A percentile compares a stretch with the other conserved stretches of the same genome.
These are phyloP conservation scores for Xylaria polymorpha DNA, from an alignment of 2,329 filamentous ascomycete species.

Conservation along the genomic window DNA sequence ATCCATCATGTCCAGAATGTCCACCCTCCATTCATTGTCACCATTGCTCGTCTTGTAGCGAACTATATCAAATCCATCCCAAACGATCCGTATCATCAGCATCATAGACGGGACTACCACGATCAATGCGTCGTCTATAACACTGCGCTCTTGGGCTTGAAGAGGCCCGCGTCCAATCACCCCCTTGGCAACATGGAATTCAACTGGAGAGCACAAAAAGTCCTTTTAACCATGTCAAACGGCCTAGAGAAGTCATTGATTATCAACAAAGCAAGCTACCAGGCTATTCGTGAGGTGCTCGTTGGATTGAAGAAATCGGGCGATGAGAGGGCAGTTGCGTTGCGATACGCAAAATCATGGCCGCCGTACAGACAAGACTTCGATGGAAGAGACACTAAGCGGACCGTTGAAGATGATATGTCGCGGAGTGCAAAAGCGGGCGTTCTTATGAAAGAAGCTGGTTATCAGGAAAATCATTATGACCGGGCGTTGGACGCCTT, in stretches of 20 bases:
- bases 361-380: slow-evolving; percentile 68
- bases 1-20: slow-evolving; percentile 42
- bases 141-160: slow-evolving; percentile 53
- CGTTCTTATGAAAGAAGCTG: slow-evolving; percentile 66
- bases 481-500: slow-evolving; percentile 64
- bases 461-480: slow-evolving; percentile 60
- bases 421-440: slow-evolving; percentile 66
- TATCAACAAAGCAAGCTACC: slow-evolving; percentile 64
- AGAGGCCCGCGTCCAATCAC: slow-evolving; percentile 49
- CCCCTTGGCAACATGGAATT: slow-evolving; percentile 55
- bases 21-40: slow-evolving; percentile 48
- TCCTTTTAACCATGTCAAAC: slow-evolving; percentile 64
- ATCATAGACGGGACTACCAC: slow-evolving; percentile 40
- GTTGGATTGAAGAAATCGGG: slow-evolving; percentile 64
- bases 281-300: slow-evolving; percentile 65
- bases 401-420: slow-evolving; percentile 62
- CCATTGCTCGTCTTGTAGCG: slow-evolving; percentile 48
- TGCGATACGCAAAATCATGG: slow-evolving; percentile 65
- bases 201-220: slow-evolving; percentile 69
- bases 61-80: slow-evolving; percentile 49
- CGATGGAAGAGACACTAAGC: slow-evolving; percentile 69
- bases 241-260: slow-evolving; percentile 60
- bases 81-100: slow-evolving; percentile 26
- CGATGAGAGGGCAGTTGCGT: slow-evolving; percentile 61
- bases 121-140: slow-evolving; percentile 56